Evolutionary conservation across 2,329 filamentous ascomycete species (phyloP).

Genomic region (Botryotinia narcissicola): DNA sequence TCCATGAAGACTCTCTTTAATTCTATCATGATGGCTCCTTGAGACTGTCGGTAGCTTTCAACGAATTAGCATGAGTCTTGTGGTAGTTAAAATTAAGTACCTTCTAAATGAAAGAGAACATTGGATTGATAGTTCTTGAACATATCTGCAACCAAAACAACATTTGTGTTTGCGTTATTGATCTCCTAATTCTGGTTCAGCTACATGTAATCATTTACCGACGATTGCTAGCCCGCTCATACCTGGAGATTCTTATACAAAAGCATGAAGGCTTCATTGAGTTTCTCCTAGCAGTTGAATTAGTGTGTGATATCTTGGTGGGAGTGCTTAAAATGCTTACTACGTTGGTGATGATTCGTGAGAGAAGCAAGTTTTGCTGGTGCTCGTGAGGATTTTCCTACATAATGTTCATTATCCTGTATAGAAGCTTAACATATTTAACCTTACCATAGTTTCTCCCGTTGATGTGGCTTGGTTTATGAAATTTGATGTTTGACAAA

Average conservation of each 20-base stretch:
- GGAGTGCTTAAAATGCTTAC: conserved; percentile 52
- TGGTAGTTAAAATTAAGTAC: conserved; percentile 46
- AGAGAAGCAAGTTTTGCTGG: conserved; percentile 89
- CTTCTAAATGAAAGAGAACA: conserved; percentile 94
- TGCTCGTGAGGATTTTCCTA: conserved; percentile 96
- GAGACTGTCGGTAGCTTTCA: conserved; percentile 74
- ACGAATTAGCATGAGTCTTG: conserved; percentile 27
- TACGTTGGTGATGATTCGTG: conserved; percentile 95
- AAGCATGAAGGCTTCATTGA: conserved; percentile 89
- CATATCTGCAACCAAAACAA: conserved; percentile 97
- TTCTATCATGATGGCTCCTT: conserved; percentile 65
- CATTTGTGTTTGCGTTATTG: conserved; percentile 98
- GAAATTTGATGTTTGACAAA: not conserved
- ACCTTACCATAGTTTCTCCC: conserved; percentile 24
- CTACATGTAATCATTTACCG: not conserved
- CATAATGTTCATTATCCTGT: conserved; percentile 4
- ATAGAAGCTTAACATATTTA: not conserved
- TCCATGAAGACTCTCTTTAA: not conserved
- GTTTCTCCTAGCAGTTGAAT: conserved; percentile 69
- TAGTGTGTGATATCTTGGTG: not conserved
- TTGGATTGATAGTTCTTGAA: conserved; percentile 99
- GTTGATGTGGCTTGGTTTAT: not conserved
- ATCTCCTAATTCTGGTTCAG: conserved; percentile 66
- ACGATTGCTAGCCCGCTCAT: conserved; percentile 25
- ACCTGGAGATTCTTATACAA: conserved; percentile 92